These are phyloP conservation scores for Elsinoe fawcettii DNA, from an alignment of 2,329 filamentous ascomycete species.

Conservation along the genomic window DNA sequence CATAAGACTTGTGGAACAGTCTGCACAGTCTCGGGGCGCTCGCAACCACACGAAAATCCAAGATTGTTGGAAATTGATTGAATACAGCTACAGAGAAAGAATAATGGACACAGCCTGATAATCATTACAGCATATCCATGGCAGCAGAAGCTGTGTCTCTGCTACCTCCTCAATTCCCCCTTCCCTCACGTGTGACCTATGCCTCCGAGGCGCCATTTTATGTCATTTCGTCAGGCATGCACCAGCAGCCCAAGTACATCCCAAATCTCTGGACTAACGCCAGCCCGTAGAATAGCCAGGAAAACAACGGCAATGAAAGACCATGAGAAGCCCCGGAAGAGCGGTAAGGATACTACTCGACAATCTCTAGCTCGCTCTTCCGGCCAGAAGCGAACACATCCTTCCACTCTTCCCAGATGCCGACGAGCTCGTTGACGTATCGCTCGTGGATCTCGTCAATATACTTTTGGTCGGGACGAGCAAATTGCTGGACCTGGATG, in stretches of 20 bases:
- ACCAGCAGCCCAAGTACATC: neutral
- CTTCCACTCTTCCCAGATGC: constrained; percentile 71
- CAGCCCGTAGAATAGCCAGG: neutral
- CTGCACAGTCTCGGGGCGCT: no score
- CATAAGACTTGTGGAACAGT: no score
- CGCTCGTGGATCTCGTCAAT: constrained; percentile 71
- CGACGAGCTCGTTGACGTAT: constrained; percentile 68
- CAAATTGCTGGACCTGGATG: constrained; percentile 58
- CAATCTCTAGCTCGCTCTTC: constrained; percentile 58
- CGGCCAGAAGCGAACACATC: constrained; percentile 61
- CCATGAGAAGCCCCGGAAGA: neutral
- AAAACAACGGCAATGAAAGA: neutral
- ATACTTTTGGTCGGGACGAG: constrained; percentile 63
- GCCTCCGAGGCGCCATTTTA: neutral
- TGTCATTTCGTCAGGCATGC: neutral
- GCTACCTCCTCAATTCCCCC: neutral
- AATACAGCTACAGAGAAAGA: neutral
- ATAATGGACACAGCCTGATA: neutral
- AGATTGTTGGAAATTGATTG: no score
- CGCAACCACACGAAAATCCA: no score
- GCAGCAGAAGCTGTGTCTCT: constrained; percentile 1
- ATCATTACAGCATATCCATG: neutral
- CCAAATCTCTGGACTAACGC: neutral
- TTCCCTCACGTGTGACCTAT: neutral
- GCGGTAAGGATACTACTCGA: constrained; percentile 50